These are phyloP conservation scores for Zymoseptoria pseudotritici DNA, from an alignment of 2,329 filamentous ascomycete species.

Conservation along the genomic window DNA sequence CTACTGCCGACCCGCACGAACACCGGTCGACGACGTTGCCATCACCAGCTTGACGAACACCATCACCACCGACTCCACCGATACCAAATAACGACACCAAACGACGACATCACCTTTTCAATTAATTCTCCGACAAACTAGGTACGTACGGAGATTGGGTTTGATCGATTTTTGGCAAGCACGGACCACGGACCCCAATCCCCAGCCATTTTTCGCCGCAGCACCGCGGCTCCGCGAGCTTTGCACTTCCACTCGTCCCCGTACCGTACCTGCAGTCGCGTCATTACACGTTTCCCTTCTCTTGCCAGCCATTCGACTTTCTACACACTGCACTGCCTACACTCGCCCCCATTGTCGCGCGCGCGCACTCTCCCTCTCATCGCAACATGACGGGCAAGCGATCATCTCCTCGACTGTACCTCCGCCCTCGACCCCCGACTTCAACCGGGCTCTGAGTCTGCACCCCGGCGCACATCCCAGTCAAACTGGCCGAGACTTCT, in stretches of 20 bases:
- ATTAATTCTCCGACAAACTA: background rate
- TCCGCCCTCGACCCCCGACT: background rate
- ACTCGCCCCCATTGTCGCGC: background rate
- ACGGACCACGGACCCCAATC: background rate
- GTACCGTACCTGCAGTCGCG: background rate
- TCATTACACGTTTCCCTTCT: background rate
- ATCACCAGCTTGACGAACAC: background rate
- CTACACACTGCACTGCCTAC: background rate
- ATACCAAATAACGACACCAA: background rate
- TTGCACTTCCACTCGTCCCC: background rate
- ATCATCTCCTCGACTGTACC: background rate
- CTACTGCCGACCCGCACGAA: background rate
- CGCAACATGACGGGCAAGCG: background rate
- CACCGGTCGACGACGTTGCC: background rate
- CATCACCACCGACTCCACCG: background rate
- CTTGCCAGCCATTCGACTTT: background rate
- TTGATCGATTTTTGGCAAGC: background rate
- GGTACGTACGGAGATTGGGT: background rate
- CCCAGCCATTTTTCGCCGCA: background rate
- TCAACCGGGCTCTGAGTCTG: background rate
- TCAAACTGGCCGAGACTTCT: background rate
- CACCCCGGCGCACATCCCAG: background rate
- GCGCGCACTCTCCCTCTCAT: background rate
- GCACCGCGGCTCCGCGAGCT: background rate
- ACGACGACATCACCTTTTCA: background rate